These are phyloP conservation scores for Periglandula ipomoeae DNA, from an alignment of 2,329 filamentous ascomycete species.

Conservation along the genomic window DNA sequence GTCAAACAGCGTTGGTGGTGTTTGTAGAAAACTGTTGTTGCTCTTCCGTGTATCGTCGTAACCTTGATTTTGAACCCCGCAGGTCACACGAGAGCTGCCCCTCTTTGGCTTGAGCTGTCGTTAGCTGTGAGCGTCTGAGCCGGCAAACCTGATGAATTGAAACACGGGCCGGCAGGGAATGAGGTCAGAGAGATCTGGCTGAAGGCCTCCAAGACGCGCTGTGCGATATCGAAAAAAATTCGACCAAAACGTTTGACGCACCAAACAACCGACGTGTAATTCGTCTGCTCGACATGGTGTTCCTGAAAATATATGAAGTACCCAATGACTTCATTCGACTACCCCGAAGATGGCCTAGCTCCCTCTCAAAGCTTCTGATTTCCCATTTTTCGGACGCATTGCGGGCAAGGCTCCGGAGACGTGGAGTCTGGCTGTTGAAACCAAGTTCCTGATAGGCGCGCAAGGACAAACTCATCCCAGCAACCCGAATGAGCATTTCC, in stretches of 20 bases:
- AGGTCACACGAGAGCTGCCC: background rate
- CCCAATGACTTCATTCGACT: background rate
- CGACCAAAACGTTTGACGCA: background rate
- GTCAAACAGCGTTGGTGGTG: background rate
- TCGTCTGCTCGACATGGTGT: background rate
- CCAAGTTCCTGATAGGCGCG: background rate
- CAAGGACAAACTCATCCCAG: background rate
- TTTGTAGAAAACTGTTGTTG: background rate
- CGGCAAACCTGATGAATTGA: too few relatives aligned
- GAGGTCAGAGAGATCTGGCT: too few relatives aligned
- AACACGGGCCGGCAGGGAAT: too few relatives aligned
- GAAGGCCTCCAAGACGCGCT: too few relatives aligned
- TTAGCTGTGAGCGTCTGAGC: background rate
- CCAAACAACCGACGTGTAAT: background rate
- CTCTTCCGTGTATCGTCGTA: background rate
- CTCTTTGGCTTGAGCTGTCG: conserved; percentile 1
- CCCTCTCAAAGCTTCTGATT: too few relatives aligned
- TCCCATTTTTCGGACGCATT: background rate
- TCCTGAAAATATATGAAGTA: background rate
- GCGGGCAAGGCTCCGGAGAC: background rate
- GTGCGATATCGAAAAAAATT: background rate
- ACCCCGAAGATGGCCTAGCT: background rate
- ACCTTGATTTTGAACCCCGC: background rate
- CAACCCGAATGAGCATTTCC: background rate
- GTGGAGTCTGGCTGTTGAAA: too few relatives aligned